Conservation (phyloP, 306 rosid genomes). For the Prunus davidiana region DNA sequence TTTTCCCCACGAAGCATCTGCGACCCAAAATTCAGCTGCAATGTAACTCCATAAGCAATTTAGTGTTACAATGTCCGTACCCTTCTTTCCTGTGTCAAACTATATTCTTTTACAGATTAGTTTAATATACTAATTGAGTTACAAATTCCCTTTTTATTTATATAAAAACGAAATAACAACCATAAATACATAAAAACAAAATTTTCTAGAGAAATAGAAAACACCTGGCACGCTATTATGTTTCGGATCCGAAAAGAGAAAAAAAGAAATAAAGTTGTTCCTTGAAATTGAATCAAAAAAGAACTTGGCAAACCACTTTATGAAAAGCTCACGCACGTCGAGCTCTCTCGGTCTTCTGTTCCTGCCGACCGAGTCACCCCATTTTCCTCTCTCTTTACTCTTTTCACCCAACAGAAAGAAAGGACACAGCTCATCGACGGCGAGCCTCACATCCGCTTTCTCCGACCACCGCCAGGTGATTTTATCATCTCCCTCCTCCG, state of each 20-base stretch:
- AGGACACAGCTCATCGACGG: conserved; percentile 23
- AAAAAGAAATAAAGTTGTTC: neutral
- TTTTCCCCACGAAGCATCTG: neutral
- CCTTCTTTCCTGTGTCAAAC: neutral
- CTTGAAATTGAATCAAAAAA: neutral
- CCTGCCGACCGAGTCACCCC: neutral
- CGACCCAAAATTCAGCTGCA: neutral
- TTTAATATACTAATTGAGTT: neutral
- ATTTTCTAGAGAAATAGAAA: no score
- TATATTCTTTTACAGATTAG: neutral
- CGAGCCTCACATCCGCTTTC: conserved; percentile 12
- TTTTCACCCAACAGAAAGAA: neutral
- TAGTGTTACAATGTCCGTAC: neutral
- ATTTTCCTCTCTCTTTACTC: neutral
- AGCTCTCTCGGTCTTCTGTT: neutral
- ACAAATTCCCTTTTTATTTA: no score
- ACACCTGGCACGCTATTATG: neutral
- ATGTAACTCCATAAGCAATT: neutral
- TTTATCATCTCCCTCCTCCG: neutral
- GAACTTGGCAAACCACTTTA: conserved; percentile 9
- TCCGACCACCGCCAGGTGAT: conserved; percentile 22
- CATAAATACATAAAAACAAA: no score
- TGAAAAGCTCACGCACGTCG: neutral
- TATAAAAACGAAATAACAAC: no score
- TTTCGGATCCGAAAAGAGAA: neutral